phyloP scores from a whole-genome alignment of 331 rosid genomes.

The Arachis monticola region DNA sequence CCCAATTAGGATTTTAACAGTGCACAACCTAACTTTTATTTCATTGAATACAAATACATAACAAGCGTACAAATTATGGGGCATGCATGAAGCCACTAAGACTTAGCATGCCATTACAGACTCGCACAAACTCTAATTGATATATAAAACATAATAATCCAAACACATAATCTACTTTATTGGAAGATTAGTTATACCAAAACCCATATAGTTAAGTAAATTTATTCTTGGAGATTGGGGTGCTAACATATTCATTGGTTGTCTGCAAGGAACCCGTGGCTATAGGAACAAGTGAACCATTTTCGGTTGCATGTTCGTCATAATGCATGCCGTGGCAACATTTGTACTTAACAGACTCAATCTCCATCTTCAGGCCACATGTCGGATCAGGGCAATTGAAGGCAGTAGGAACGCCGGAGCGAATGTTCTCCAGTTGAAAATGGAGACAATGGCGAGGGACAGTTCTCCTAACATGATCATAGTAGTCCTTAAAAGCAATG shows the following conservation, averaged over 20 bases:
- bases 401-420: background rate
- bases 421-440: constrained; percentile 4
- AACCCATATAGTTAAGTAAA: background rate
- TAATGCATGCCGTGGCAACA: constrained; percentile 18
- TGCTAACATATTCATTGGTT: background rate
- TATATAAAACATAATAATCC: too few relatives aligned
- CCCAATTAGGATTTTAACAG: too few relatives aligned
- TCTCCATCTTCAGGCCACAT: background rate
- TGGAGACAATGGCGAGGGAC: background rate
- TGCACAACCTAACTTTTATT: too few relatives aligned
- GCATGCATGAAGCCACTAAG: too few relatives aligned
- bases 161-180: too few relatives aligned
- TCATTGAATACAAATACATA: too few relatives aligned
- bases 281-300: background rate
- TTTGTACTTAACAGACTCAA: background rate
- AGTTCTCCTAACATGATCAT: accelerated
- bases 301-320: background rate
- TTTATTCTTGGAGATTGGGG: background rate
- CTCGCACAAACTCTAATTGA: too few relatives aligned
- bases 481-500: background rate
- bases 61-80: too few relatives aligned
- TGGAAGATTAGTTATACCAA: too few relatives aligned
- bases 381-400: background rate
- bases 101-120: too few relatives aligned
- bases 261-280: too few relatives aligned